Percentiles rank a stretch among this genome's conserved stretches.
These are phyloP conservation scores for Gloeopeniophorella convolvens DNA, from an alignment of 768 basidiomycete species.

Conservation along the genomic window DNA sequence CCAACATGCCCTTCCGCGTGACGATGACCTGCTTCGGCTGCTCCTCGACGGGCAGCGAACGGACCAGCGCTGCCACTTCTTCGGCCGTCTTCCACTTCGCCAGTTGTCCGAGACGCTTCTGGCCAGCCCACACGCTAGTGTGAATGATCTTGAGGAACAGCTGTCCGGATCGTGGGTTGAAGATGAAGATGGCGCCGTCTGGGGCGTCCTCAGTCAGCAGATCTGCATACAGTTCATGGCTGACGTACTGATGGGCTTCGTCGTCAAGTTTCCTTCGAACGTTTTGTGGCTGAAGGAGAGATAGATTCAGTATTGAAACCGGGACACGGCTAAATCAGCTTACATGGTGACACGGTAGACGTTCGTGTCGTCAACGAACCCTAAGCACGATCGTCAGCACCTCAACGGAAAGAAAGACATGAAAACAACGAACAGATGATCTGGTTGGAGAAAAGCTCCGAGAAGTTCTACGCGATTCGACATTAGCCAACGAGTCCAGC, in stretches of 20 bases:
- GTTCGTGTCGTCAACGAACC: constrained; percentile 99
- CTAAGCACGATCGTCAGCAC: constrained; percentile 29
- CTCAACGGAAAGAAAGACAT: background rate
- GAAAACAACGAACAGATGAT: constrained; percentile 68
- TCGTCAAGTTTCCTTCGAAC: constrained; percentile 99
- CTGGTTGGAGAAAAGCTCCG: constrained; percentile 95
- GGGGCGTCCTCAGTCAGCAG: constrained; percentile 12
- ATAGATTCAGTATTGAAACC: constrained; percentile 13
- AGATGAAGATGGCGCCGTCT: constrained; percentile 98
- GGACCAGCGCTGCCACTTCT: constrained; percentile 97
- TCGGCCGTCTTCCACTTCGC: constrained; percentile 99
- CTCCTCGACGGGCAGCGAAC: constrained; percentile 98
- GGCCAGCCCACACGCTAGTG: constrained; percentile 99
- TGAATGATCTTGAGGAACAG: constrained; percentile 99
- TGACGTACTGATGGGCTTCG: constrained; percentile 87
- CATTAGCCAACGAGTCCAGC: constrained; percentile 6
- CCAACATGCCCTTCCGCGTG: constrained; percentile 99
- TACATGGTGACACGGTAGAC: constrained; percentile 98
- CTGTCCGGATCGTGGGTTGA: constrained; percentile 98
- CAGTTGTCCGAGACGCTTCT: constrained; percentile 98
- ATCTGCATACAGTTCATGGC: background rate
- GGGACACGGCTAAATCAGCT: constrained; percentile 20
- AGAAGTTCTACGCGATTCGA: constrained; percentile 57
- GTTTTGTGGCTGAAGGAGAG: constrained; percentile 76
- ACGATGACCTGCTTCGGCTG: constrained; percentile 99